phyloP scores from a whole-genome alignment of 2,329 filamentous ascomycete genomes.

The Trichoderma simmonsii region DNA sequence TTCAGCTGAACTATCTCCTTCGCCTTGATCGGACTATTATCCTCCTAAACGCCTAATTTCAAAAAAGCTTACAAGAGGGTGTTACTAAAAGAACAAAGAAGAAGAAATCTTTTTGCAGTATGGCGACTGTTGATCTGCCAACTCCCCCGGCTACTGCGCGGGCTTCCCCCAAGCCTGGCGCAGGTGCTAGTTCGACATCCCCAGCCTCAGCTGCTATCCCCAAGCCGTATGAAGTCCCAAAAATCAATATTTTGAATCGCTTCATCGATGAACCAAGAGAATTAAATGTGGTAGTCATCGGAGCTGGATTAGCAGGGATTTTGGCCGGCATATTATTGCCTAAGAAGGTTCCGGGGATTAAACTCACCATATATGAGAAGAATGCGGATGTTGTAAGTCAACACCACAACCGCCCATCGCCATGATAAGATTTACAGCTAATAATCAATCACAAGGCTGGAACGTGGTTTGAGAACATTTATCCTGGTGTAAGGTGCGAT shows the following conservation, averaged over 20 bases:
- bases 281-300: constrained; percentile 36
- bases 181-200: neutral
- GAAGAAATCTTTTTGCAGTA: neutral
- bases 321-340: constrained; percentile 64
- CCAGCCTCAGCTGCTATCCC: neutral
- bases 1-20: neutral
- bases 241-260: constrained; percentile 26
- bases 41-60: constrained; percentile 1
- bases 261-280: constrained; percentile 36
- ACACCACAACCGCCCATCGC: neutral
- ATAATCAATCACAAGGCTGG: constrained; percentile 37
- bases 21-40: neutral
- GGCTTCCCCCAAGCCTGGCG: constrained; percentile 4
- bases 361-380: constrained; percentile 66
- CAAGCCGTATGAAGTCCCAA: constrained; percentile 14
- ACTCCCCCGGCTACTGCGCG: constrained; percentile 9
- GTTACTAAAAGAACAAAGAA: neutral
- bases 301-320: constrained; percentile 36
- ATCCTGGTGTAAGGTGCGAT: constrained; percentile 65
- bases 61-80: neutral
- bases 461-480: constrained; percentile 55
- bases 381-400: constrained; percentile 60
- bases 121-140: constrained; percentile 13
- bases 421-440: neutral
- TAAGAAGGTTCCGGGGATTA: constrained; percentile 63